Conservation (phyloP, 2,329 filamentous ascomycete species). For the Chaetomium globosum region DNA sequence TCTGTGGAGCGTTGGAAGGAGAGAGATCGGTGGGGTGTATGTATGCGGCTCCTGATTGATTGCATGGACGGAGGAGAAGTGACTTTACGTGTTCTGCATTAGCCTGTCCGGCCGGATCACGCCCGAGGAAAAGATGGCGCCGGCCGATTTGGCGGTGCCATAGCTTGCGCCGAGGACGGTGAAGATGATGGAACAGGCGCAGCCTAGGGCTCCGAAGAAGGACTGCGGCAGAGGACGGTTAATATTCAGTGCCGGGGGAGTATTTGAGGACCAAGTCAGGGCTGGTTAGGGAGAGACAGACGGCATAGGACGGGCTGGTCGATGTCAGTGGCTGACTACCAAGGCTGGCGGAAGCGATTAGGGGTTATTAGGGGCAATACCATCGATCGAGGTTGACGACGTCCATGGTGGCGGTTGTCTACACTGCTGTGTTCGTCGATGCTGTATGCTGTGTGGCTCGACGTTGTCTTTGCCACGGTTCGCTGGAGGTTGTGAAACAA, state of each 20-base stretch:
- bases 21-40: not conserved
- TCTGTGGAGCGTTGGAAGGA: not conserved
- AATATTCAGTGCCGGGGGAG: not conserved
- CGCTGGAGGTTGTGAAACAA: not conserved
- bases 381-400: slow-evolving; percentile 44
- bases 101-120: slow-evolving; percentile 82
- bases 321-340: slow-evolving; percentile 5
- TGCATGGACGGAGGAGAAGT: not conserved
- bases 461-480: not conserved
- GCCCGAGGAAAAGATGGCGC: slow-evolving; percentile 97
- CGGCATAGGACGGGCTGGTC: slow-evolving; percentile 50
- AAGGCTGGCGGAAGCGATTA: not conserved
- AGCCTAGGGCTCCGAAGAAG: slow-evolving; percentile 97
- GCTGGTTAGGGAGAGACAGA: slow-evolving; percentile 37
- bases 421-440: not conserved
- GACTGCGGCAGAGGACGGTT: slow-evolving; percentile 49
- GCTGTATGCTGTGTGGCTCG: not conserved
- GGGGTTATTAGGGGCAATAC: slow-evolving; percentile 38
- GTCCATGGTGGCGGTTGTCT: slow-evolving; percentile 38
- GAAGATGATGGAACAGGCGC: slow-evolving; percentile 64
- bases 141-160: slow-evolving; percentile 97
- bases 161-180: slow-evolving; percentile 77
- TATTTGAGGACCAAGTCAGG: not conserved
- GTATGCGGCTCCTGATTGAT: not conserved
- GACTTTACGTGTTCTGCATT: slow-evolving; percentile 30